phyloP scores from a whole-genome alignment of 257 asterid genomes.

The Linaria vulgaris region DNA sequence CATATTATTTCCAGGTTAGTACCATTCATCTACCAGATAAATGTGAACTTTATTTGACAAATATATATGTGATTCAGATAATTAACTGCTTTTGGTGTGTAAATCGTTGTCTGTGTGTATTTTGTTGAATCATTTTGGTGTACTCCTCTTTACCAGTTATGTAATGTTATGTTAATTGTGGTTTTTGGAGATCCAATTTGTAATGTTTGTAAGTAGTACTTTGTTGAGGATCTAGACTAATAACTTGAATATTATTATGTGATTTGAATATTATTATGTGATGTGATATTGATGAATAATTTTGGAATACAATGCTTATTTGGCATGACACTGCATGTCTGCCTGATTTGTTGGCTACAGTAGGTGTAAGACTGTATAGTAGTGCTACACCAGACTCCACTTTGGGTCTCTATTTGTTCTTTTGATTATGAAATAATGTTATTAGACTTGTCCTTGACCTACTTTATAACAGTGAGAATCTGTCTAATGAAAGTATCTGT shows the following conservation, averaged over 20 bases:
- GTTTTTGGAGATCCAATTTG: slow-evolving; percentile 23
- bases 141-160: too few relatives aligned
- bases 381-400: background rate
- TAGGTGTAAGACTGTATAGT: too few relatives aligned
- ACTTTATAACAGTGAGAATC: background rate
- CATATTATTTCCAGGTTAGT: too few relatives aligned
- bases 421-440: background rate
- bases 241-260: slow-evolving; percentile 5
- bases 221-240: slow-evolving; percentile 17
- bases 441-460: slow-evolving; percentile 16
- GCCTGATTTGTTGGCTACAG: background rate
- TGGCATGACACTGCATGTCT: background rate
- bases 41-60: too few relatives aligned
- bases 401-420: slow-evolving; percentile 2
- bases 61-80: too few relatives aligned
- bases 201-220: background rate
- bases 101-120: too few relatives aligned
- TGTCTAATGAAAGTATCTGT: too few relatives aligned
- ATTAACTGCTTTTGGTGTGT: too few relatives aligned
- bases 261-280: too few relatives aligned
- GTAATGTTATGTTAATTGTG: slow-evolving; percentile 27
- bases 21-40: too few relatives aligned
- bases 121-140: too few relatives aligned
- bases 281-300: slow-evolving; percentile 18
- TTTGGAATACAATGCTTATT: slow-evolving; percentile 23